Base-by-base conservation (phyloP, 192 early-diverging fungal genomes). In the Backusella psychrophila region DNA sequence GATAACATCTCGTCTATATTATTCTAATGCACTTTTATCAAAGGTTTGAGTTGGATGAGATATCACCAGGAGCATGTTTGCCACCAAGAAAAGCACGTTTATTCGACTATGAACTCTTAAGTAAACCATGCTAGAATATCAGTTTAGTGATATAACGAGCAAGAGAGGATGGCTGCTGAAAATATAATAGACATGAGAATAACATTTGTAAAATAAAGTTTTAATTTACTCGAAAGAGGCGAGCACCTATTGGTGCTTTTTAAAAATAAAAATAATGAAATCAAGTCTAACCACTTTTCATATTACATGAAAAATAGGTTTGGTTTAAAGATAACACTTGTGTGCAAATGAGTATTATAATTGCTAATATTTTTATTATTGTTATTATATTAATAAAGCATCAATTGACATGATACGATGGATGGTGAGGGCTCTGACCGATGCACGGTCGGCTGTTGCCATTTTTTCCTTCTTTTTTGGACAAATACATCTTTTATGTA, bases 51-150 rank as follows among this genome's bases (percentile, higher is more conserved):
- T 84, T 89, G 6, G 91, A 93, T 67, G 84, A 85, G 59, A 91
- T 91, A 33, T 93, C 91, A 7, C 91, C 91, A 15, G 82, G 89
- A 56, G 80, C 82, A 1, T 86, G 84, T 46, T 66, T 93, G 31
- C 76, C 85, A 23, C 83, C 85, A 7, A 69, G 83, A 66, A 76
- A 84, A 33, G 91, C 90, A 9, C 80, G 79, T 26, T 65, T 84
- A 33, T 88, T 91, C 71, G 89, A 89, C 33, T 93, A 93, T 76
- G 90, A 93, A 76, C 89, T 93, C 39, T 59, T 91, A 8, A 87
- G 87, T 69, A 91, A 90, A 80, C 56, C 66, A 63, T 72, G 80
- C 68, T 63, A 63, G 12, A 56, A 14, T 63, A 0, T 12, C 26
- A 26, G 12, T 7, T 14, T 14, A 29, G 29, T 11, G 11, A 63